A percentile compares a stretch with the other conserved stretches of the same genome.
Evolutionary conservation across 208 protist genomes (phyloP).

Genomic region (Trypanosoma melophagium): DNA sequence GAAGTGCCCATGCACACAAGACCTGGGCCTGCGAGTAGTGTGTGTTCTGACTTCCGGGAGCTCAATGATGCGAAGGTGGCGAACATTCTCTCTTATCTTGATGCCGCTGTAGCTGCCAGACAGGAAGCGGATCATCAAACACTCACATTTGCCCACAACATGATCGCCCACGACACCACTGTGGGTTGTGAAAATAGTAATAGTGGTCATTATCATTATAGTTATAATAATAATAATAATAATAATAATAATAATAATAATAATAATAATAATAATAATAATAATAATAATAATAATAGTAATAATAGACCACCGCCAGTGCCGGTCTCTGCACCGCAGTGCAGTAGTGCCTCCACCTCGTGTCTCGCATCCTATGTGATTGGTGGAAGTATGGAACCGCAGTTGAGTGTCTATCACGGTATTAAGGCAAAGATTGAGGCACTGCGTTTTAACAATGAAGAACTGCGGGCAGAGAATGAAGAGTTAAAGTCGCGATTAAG

Average conservation of each 20-base stretch:
- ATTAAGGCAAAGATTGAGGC: constrained; percentile 82
- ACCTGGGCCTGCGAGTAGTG: constrained; percentile 30
- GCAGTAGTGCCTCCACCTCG: constrained; percentile 24
- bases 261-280: neutral
- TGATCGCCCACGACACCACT: no score
- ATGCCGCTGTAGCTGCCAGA: constrained; percentile 33
- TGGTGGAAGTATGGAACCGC: constrained; percentile 33
- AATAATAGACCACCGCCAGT: neutral
- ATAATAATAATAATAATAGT: no score
- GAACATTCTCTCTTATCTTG: constrained; percentile 84
- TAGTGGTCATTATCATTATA: no score
- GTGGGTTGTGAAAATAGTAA: no score
- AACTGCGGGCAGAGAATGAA: constrained; percentile 72
- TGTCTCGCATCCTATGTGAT: constrained; percentile 23
- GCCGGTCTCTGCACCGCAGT: constrained; percentile 12
- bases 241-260: neutral
- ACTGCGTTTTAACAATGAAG: constrained; percentile 71
- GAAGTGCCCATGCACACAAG: neutral
- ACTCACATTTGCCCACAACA: no score
- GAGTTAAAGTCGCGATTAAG: constrained; percentile 50
- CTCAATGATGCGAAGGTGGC: constrained; percentile 87
- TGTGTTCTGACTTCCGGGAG: constrained; percentile 78
- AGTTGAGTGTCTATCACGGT: constrained; percentile 67
- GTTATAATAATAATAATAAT: no score
- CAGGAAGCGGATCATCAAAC: no score